Evolutionary conservation across 805 yeast genomes (phyloP), one percentile per base, ranked within the genome.

Genomic region (Tetrapisispora fleetii): DNA sequence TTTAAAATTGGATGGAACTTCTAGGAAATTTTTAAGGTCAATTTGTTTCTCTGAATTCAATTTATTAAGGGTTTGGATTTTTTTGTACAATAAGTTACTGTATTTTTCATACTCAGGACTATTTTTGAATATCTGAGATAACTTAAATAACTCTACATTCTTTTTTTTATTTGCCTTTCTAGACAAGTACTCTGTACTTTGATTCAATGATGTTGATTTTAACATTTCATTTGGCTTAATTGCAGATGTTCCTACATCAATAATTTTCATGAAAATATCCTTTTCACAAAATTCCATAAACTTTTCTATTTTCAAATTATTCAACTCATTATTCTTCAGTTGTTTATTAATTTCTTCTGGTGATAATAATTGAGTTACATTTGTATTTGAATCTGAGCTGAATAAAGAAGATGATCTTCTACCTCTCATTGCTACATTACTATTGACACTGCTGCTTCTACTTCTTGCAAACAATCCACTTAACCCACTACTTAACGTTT

Each of bases 401-500:
- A 62, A 54, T 10, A 62, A 37, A 3, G 67, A 63, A 1, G 65
- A 62, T 2, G 67, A 63, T 39, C 68, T 52, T 47, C 67, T 58
- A 17, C 49, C 54, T 18, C 63, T 51, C 39, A 56, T 53, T 11
- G 44, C 19, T 2, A 19, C 37, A 21, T 48, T 47, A 6, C 58
- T 52, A 24, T 54, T 55, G 1, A 51, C 55, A 42, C 64, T 59
- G 39, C 60, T 56, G 52, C 69, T 64, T 41, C 69, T 57, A 45
- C 66, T 62, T 19, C 67, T 52, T 11, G 63, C 61, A 56, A 65
- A 65, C 8, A 65, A 62, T 2, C 68, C 67, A 47, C 68, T 64
- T 37, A 65, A 48, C 1, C 69, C 69, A 40, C 65, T 62, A 42
- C 65, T 64, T 22, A 63, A 49, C 2, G 62, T 50, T 37, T 64